Base-by-base conservation (phyloP, 2,329 filamentous ascomycete genomes). In the Aspergillus sp. region DNA sequence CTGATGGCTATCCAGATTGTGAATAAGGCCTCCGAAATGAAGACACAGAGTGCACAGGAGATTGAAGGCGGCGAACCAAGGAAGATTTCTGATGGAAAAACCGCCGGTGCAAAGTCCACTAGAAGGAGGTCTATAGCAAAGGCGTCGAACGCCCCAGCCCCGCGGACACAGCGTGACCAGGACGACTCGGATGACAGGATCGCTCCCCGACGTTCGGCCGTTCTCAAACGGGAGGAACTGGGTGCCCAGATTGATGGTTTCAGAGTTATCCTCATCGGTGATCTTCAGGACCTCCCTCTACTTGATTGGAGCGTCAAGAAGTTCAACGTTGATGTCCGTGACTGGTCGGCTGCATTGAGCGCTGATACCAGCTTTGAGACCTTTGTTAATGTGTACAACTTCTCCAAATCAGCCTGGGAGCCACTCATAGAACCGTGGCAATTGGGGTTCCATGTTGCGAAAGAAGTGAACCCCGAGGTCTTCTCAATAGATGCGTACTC, bases 391-490 rank as follows among this genome's bases (percentile, higher is more conserved):
- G 81, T 98, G 15, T 98, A 94, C 69, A 98, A 98, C 60, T 98
- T 98, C 62, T 91, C 91, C 10, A 98, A 98, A 58, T 98, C 91
- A 0, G 86, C 86, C 3, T 98, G 91, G 91, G 91, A 98, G 57
- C 91, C 91, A 3, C 64, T 98, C 20, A 77, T 98, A 15, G 91
- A 98, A 56, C 93, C 93, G 5, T 98, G 91, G 91, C 79, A 89
- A 44, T 70, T 96, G n/a, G 86, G 86, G 2, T 78, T 98, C 45
- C 85, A 93, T 41, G 76, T 96, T 55, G 78, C 83, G 1, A 88
- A 80, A 47, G 80, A 91, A 36, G 71, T 78, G 15, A 72, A 75
- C 26, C 83, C 80, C 0, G 83, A 89, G 24, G 69, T 82, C 32
- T 65, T 95, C 38, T 82, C 85, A 0, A 69, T 98, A 12, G 88